Evolutionary conservation across 169 alveolate genomes (phyloP).

Genomic region (Babesia ovis): DNA sequence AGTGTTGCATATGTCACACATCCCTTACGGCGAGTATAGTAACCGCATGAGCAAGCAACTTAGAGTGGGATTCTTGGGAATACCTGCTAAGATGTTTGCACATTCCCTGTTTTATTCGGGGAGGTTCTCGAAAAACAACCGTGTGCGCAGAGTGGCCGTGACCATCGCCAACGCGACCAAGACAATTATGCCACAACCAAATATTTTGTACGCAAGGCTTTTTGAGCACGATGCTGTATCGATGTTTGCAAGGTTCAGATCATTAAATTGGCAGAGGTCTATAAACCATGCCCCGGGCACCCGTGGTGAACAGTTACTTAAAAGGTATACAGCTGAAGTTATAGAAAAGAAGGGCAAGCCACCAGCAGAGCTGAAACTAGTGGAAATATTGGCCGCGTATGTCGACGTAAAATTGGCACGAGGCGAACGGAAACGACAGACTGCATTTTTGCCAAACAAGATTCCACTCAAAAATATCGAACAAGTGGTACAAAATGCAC

Average conservation of each 20-base stretch:
- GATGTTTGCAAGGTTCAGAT: constrained; percentile 41
- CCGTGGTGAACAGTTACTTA: constrained; percentile 48
- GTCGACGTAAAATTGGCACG: constrained; percentile 28
- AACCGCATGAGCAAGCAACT: constrained; percentile 62
- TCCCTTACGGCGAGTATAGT: constrained; percentile 51
- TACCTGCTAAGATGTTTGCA: constrained; percentile 66
- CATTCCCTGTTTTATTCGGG: constrained; percentile 65
- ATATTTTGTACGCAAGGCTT: constrained; percentile 44
- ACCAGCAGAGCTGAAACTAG: constrained; percentile 12
- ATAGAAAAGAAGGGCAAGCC: constrained; percentile 8
- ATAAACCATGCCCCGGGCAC: constrained; percentile 19
- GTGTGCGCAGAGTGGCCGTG: constrained; percentile 62
- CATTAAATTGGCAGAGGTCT: constrained; percentile 28
- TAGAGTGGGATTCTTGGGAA: constrained; percentile 61
- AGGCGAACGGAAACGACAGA: constrained; percentile 36
- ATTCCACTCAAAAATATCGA: constrained; percentile 19
- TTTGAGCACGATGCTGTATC: constrained; percentile 37
- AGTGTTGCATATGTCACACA: constrained; percentile 7
- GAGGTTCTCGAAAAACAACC: constrained; percentile 46
- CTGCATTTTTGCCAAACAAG: constrained; percentile 17
- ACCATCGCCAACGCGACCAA: constrained; percentile 47
- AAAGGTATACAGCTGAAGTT: constrained; percentile 34
- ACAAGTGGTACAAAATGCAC: constrained; percentile 9
- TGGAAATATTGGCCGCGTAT: constrained; percentile 36
- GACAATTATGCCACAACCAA: constrained; percentile 45